Evolutionary conservation across 129 eudicot genomes (phyloP).

Genomic region (Tagetes patula): DNA sequence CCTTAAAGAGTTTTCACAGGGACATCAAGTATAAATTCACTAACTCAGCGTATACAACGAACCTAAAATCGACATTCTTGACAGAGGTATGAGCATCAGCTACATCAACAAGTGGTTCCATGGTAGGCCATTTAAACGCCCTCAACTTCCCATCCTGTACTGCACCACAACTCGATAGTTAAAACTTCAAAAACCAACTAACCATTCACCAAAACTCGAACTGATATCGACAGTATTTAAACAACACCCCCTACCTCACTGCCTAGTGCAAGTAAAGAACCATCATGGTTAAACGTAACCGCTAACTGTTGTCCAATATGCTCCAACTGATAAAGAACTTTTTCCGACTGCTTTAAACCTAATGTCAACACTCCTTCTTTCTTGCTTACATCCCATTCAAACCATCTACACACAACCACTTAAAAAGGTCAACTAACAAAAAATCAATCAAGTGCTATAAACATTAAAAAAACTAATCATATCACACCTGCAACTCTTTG

Average conservation of each 20-base stretch:
- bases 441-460: not conserved
- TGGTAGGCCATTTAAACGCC: conserved; percentile 93
- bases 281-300: conserved; percentile 69
- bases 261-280: conserved; percentile 86
- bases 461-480: not conserved
- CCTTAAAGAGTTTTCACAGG: no score
- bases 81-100: conserved; percentile 71
- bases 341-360: conserved; percentile 64
- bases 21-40: not conserved
- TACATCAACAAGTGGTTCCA: conserved; percentile 66
- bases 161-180: conserved; percentile 45
- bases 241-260: conserved; percentile 72
- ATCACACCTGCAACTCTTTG: conserved; percentile 72
- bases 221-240: conserved; percentile 7
- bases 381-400: conserved; percentile 60
- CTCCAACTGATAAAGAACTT: conserved; percentile 60
- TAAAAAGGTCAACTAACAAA: not conserved
- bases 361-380: conserved; percentile 31
- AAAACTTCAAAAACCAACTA: conserved; percentile 28
- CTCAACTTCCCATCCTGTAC: conserved; percentile 98
- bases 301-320: conserved; percentile 94
- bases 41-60: not conserved
- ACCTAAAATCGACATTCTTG: conserved; percentile 94
- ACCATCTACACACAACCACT: conserved; percentile 56
- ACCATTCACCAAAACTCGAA: not conserved